Conservation (phyloP, 2,329 filamentous ascomycete genomes). For the Colletotrichum salicis region DNA sequence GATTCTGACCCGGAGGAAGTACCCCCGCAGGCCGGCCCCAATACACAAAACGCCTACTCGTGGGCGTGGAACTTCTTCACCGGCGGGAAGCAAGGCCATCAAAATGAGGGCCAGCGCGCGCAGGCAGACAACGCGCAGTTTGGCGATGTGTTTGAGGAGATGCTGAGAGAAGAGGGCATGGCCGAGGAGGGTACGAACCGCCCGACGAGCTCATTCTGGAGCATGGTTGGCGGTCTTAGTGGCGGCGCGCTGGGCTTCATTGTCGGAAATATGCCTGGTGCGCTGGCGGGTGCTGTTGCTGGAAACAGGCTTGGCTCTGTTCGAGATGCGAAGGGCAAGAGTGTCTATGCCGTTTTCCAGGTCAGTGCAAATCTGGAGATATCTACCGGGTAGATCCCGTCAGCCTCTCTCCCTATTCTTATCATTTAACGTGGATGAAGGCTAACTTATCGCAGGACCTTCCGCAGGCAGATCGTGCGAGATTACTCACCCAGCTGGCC, state of each 20-base stretch:
- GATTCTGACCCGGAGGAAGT: slow-evolving; percentile 43
- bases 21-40: slow-evolving; percentile 41
- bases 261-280: slow-evolving; percentile 88
- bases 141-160: slow-evolving; percentile 86
- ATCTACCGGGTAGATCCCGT: slow-evolving; percentile 24
- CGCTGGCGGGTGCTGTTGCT: slow-evolving; percentile 89
- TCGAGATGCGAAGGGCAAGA: slow-evolving; percentile 91
- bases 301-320: slow-evolving; percentile 93
- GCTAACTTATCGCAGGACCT: slow-evolving; percentile 67
- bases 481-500: slow-evolving; percentile 84
- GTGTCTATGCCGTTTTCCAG: slow-evolving; percentile 90
- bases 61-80: slow-evolving; percentile 79
- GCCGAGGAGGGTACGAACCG: slow-evolving; percentile 72
- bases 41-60: slow-evolving; percentile 67
- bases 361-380: slow-evolving; percentile 46
- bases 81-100: slow-evolving; percentile 50
- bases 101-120: slow-evolving; percentile 53
- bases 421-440: too few relatives aligned
- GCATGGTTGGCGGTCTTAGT: slow-evolving; percentile 83
- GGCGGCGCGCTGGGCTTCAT: slow-evolving; percentile 95
- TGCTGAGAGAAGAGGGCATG: slow-evolving; percentile 88
- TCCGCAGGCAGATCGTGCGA: slow-evolving; percentile 82
- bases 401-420: slow-evolving; percentile 13
- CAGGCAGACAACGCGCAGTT: slow-evolving; percentile 83
- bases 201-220: slow-evolving; percentile 84